Conservation (phyloP, 768 basidiomycete species). For the Tylopilus plumbeoviolaceoides region DNA sequence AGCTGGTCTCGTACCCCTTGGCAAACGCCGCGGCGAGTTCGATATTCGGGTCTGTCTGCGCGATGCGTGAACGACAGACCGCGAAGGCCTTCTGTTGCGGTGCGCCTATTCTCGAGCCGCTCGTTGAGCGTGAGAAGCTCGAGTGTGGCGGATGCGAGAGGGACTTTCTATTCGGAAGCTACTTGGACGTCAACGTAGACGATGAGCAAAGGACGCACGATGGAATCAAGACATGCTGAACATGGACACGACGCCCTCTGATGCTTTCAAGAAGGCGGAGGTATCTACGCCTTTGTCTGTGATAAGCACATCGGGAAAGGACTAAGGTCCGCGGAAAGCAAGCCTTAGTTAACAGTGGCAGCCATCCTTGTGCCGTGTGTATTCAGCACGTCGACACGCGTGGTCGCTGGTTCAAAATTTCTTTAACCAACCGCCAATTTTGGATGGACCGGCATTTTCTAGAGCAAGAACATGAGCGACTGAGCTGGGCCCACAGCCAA, state of each 20-base stretch:
- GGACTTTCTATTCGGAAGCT: conserved; percentile 69
- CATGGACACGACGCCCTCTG: conserved; percentile 81
- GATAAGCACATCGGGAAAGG: conserved; percentile 87
- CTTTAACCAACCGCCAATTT: too few species aligned
- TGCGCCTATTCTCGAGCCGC: conserved; percentile 78
- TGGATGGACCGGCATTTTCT: too few species aligned
- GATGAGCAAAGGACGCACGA: background rate
- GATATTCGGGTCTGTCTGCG: conserved; percentile 66
- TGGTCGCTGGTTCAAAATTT: too few species aligned
- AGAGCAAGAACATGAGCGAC: too few species aligned
- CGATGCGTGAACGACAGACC: conserved; percentile 87
- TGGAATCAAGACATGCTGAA: conserved; percentile 29
- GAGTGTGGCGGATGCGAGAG: conserved; percentile 71
- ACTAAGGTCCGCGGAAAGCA: conserved; percentile 42
- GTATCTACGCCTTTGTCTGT: conserved; percentile 89
- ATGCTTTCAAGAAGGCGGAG: conserved; percentile 79
- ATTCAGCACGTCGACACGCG: too few species aligned
- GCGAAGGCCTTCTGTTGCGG: conserved; percentile 85
- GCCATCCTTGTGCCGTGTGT: too few species aligned
- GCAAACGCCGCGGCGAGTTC: conserved; percentile 73
- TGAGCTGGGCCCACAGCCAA: too few species aligned
- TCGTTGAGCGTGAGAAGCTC: conserved; percentile 83
- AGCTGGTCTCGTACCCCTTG: conserved; percentile 13
- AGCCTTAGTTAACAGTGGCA: too few species aligned
- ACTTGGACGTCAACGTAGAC: too few species aligned